Evolutionary conservation across 202 grass and related monocot species (phyloP), one percentile per base, ranked within the genome.

Genomic region (Elaeis oleifera): DNA sequence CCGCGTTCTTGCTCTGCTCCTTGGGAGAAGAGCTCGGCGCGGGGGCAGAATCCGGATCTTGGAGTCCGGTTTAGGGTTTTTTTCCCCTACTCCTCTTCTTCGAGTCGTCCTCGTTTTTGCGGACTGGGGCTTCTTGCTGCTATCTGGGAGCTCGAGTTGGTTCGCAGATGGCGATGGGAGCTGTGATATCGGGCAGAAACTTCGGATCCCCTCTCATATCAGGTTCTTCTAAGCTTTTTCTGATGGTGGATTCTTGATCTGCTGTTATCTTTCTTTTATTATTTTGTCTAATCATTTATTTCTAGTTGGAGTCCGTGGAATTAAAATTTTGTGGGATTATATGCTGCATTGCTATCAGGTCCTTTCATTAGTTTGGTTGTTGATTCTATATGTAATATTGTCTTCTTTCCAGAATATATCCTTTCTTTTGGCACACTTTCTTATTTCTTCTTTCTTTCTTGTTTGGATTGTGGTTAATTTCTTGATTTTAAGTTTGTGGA

Each of bases 161-260:
- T 9, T 44, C 36, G 9, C 9, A 44, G 70, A 89, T 89, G 86
- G 81, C 86, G 56, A 75, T 79, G 77, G 86, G 86, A 16, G 78
- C 78, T 17, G 63, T 85, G 50, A 74, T 89, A 57, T 81, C 78
- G 51, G 60, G 78, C 26, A 76, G 86, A 56, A 59, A 71, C 68
- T 81, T 89, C 49, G 60, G 57, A 61, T 81, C 81, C 16, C 73
- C 81, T 5, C 59, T 74, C 11, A 11, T 71, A 8, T 65, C 78
- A 78, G 83, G 83, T 86, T 28, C 39, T 23, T 44, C 11, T 44
- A 44, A 44, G 36, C 8, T 44, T 44, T 44, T 44, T 11, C 2
- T 44, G 1, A 5, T 44, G 9, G 2, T 44, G 2, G 8, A 44
- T 44, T 44, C 36, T 14, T 44, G 1, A 13, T 1, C 36, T 44